phyloP scores from a whole-genome alignment of 2,329 filamentous ascomycete species.

The Sporothrix phasma region DNA sequence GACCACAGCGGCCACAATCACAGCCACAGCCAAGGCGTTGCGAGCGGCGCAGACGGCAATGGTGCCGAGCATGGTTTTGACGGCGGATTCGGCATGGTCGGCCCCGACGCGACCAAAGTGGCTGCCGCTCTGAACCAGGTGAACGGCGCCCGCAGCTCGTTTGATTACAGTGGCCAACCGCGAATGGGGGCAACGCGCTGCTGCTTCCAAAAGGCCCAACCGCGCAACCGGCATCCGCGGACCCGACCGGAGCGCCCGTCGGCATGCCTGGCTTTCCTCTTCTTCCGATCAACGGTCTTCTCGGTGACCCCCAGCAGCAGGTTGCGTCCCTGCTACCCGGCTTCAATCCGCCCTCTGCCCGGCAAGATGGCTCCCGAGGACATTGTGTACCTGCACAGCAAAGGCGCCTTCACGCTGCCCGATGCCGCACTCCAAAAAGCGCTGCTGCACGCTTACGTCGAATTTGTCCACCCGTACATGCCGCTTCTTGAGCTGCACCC shows the following conservation, averaged over 20 bases:
- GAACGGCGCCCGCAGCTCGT: background rate
- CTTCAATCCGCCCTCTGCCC: constrained; percentile 74
- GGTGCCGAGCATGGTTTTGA: background rate
- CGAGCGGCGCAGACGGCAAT: background rate
- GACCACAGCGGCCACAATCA: constrained; percentile 8
- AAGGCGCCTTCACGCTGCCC: constrained; percentile 75
- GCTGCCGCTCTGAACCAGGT: constrained; percentile 1
- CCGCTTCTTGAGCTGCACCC: constrained; percentile 65
- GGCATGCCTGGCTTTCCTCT: constrained; percentile 16
- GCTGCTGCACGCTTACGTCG: constrained; percentile 69
- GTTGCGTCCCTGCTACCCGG: constrained; percentile 41
- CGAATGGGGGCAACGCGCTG: constrained; percentile 11
- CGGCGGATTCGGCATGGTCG: constrained; percentile 9
- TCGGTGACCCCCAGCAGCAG: constrained; percentile 23
- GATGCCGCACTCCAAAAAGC: constrained; percentile 62
- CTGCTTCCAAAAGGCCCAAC: constrained; percentile 13
- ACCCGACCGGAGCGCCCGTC: background rate
- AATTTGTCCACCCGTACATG: constrained; percentile 93
- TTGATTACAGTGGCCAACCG: background rate
- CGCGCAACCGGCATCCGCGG: background rate
- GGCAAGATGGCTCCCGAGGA: constrained; percentile 69
- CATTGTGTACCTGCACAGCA: constrained; percentile 70
- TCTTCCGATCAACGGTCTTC: constrained; percentile 18
- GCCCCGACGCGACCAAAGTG: background rate
- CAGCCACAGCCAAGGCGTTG: constrained; percentile 4